Base-by-base conservation (phyloP, 2,329 filamentous ascomycete genomes). In the Lecanoromycetidae sp. region DNA sequence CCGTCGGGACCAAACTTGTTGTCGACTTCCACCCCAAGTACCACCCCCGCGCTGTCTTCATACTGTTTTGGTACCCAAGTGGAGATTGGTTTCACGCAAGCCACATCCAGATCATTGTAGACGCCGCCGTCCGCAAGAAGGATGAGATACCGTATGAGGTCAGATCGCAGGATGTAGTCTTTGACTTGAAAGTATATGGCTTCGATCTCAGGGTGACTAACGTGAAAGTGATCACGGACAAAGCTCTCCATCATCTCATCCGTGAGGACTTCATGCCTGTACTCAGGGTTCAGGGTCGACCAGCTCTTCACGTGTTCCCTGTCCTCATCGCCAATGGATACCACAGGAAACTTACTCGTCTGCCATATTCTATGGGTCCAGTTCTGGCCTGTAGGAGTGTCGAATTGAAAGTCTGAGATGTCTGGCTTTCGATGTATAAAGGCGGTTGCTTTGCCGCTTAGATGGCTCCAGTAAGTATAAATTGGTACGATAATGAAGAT, bases 11-110 rank as follows among this genome's bases (percentile, higher is more conserved):
- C 49, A 20, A 10, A 39, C 29, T 51, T 45, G 17, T 51, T 48
- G 41, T 68, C 64, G 27, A 66, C 63, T 42, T 67, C 66, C 48
- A 65, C 57, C 1, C 66, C 66, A 5, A 68, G 62, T 1, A 69
- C 60, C 9, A 57, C 53, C 2, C 63, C 56, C 23, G 40, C 45
- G 15, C 26, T 25, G 1, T 57, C 50, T 4, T 56, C 45, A 34
- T 63, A 61, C 37, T 63, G 49, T 4, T 26, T 22, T 0, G 66
- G 65, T 4, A 70, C 55, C 64, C 65, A 69, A 1, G 61, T 51
- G 5, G 53, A 48, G n/a, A 67, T 61, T 0, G 59, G 52, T 48
- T 63, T 66, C 1, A 34, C 37, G 27, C 60, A 62, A 1, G 53
- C 54, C 3, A 65, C 59, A 49, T 69, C 65, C 6, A 68, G 54